Evolutionary conservation across 768 basidiomycete genomes (phyloP).

Genomic region (Tylopilus sp.): DNA sequence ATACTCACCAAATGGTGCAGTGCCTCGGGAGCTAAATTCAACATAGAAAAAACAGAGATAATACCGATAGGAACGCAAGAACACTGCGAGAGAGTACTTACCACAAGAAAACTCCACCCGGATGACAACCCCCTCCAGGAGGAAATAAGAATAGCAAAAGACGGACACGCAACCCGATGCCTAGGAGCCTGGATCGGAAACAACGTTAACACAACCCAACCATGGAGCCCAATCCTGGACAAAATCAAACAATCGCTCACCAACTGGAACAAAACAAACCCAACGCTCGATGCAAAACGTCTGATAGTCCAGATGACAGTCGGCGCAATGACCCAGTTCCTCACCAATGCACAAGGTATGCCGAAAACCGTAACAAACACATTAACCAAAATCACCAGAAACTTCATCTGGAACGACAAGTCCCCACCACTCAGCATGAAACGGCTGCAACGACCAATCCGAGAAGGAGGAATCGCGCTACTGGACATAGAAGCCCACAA

Average conservation of each 20-base stretch:
- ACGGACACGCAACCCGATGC: constrained; percentile 10
- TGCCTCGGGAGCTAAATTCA: constrained; percentile 15
- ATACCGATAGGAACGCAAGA: constrained; percentile 19
- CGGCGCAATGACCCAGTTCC: constrained; percentile 28
- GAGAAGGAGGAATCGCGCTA: too few species aligned
- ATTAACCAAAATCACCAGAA: too few species aligned
- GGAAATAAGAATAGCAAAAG: background rate
- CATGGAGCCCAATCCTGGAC: constrained; percentile 11
- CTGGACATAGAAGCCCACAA: too few species aligned
- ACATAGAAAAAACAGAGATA: constrained; percentile 22
- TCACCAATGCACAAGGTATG: constrained; percentile 17
- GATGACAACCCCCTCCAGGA: background rate
- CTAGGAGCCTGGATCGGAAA: too few species aligned
- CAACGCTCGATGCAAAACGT: too few species aligned
- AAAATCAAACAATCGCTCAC: too few species aligned
- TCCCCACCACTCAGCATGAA: too few species aligned
- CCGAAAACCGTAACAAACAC: too few species aligned
- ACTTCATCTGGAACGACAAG: too few species aligned
- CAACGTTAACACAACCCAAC: constrained; percentile 20
- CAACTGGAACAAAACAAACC: background rate
- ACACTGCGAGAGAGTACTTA: background rate
- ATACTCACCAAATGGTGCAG: constrained; percentile 31
- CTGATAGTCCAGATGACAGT: constrained; percentile 17
- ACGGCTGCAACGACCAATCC: too few species aligned
- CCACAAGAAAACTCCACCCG: background rate